Conservation (phyloP, 2,329 filamentous ascomycete genomes). For the Hypoxylon sp. region DNA sequence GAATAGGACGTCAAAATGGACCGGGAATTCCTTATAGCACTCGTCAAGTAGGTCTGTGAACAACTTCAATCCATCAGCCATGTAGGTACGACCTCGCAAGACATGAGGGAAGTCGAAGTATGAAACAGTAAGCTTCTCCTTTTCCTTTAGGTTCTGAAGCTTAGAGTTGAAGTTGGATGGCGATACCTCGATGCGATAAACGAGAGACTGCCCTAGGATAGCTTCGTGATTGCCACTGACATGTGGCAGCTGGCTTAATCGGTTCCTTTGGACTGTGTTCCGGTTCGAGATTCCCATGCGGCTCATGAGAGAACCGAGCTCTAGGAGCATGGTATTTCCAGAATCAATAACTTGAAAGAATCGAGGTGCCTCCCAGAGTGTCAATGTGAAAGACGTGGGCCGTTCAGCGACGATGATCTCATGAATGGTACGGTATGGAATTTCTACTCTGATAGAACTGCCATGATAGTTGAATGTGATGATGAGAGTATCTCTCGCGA, state of each 20-base stretch:
- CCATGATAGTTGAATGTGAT: slow-evolving; percentile 51
- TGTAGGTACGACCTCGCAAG: slow-evolving; percentile 30
- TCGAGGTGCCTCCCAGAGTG: slow-evolving; percentile 65
- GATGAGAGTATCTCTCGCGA: slow-evolving; percentile 59
- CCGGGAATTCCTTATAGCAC: slow-evolving; percentile 49
- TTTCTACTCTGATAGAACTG: slow-evolving; percentile 57
- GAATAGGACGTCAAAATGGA: slow-evolving; percentile 69
- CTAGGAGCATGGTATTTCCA: slow-evolving; percentile 43
- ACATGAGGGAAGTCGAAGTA: slow-evolving; percentile 44
- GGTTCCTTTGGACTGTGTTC: slow-evolving; percentile 45
- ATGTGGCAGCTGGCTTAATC: slow-evolving; percentile 51
- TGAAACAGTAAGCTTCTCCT: slow-evolving; percentile 47
- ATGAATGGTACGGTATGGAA: slow-evolving; percentile 63
- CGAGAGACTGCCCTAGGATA: slow-evolving; percentile 58
- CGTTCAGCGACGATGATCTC: slow-evolving; percentile 58
- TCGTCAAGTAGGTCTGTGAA: slow-evolving; percentile 54
- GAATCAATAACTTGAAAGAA: slow-evolving; percentile 57
- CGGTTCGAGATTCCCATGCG: slow-evolving; percentile 36
- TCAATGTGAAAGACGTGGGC: slow-evolving; percentile 60
- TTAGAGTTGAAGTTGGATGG: slow-evolving; percentile 49
- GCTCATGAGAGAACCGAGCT: slow-evolving; percentile 31
- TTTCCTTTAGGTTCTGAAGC: slow-evolving; percentile 48
- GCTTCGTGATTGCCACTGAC: slow-evolving; percentile 48
- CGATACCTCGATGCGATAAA: slow-evolving; percentile 58
- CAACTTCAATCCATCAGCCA: slow-evolving; percentile 45